These are phyloP conservation scores for Hypoxylon lenormandii DNA, from an alignment of 495 filamentous ascomycete species.

Conservation along the genomic window DNA sequence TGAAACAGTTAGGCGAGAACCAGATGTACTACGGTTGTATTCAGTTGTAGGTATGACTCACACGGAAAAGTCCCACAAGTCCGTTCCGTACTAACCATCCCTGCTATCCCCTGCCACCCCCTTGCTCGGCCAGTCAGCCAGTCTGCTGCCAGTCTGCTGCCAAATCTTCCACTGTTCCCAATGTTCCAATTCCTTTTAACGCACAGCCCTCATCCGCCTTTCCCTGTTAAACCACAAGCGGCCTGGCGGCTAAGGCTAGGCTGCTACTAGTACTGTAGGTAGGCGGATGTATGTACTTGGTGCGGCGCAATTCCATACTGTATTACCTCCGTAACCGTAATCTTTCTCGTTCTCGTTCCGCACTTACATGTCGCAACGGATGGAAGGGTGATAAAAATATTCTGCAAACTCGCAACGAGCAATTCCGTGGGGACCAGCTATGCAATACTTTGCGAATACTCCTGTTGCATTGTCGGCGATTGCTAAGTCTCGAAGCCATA, in stretches of 20 bases:
- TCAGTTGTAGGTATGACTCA: constrained; percentile 50
- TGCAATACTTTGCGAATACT: constrained; percentile 13
- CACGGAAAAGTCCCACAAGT: constrained; percentile 35
- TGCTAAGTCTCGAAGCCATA: constrained; percentile 1
- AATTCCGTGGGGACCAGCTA: too few species aligned
- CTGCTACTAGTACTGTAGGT: too few species aligned
- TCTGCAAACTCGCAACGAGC: too few species aligned
- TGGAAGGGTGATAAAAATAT: too few species aligned
- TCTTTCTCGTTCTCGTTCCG: too few species aligned
- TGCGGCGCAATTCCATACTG: constrained; percentile 18
- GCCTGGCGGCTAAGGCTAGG: too few species aligned
- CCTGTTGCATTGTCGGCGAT: constrained; percentile 1
- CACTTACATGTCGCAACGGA: too few species aligned
- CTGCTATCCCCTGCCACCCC: background rate
- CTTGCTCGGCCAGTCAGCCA: too few species aligned
- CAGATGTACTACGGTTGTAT: too few species aligned
- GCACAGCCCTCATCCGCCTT: constrained; percentile 41
- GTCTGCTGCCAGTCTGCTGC: background rate
- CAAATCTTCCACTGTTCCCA: constrained; percentile 11
- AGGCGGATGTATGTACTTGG: background rate
- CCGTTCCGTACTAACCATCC: constrained; percentile 31
- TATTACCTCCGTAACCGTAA: background rate
- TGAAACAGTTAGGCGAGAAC: constrained; percentile 47
- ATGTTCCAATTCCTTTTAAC: constrained; percentile 21
- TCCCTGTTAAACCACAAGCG: background rate